Evolutionary conservation across 495 filamentous ascomycete genomes (phyloP), one percentile per base, ranked within the genome.

Genomic region (Aspergillus bridgeri): DNA sequence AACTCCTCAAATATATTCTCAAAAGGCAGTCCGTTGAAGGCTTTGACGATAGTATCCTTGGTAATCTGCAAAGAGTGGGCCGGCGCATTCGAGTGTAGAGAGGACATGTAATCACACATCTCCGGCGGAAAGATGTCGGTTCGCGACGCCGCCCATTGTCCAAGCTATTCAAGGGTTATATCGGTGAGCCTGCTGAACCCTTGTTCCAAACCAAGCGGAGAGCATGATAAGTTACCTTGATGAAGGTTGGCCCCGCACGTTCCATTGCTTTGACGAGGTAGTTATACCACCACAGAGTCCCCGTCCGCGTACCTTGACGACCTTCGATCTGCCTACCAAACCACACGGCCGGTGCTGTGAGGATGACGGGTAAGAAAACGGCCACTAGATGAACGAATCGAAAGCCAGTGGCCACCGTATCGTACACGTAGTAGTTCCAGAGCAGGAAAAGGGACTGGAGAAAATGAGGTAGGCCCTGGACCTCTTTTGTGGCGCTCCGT

Each of bases 1-100:
- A 99, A 99, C 67, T 98, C 95, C 24, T 96, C 92, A 62, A 99
- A 99, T 24, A 99, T 98, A 5, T 96, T 89, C 21, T 91, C 85
- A 52, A 98, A 96, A 2, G 73, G 69, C 38, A 87, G 74, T 2
- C 89, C 89, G 56, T 85, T 82, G 65, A 99, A 99, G 2, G 95
- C 93, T 43, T 84, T 82, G 51, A 76, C 73, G 22, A 99, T 85
- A 21, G 83, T 96, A 46, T 78, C 78, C 67, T 91, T 93, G 7
- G 95, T 97, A 38, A 82, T 81, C 29, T 82, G 77, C 5, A 99
- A 74, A 2, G 92, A 90, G 72, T 99, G 95, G 13, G 95, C 91
- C 0, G 92, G 93, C 0, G 92, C 92, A 68, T 97, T 81, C 3
- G 93, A 97, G 68, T 99, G 95, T 5, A 99, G 84, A 52, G 91